Percentiles rank a stretch among this genome's conserved stretches.
These are phyloP conservation scores for Leptomonas pyrrhocoris DNA, from an alignment of 208 protist species.

Conservation along the genomic window DNA sequence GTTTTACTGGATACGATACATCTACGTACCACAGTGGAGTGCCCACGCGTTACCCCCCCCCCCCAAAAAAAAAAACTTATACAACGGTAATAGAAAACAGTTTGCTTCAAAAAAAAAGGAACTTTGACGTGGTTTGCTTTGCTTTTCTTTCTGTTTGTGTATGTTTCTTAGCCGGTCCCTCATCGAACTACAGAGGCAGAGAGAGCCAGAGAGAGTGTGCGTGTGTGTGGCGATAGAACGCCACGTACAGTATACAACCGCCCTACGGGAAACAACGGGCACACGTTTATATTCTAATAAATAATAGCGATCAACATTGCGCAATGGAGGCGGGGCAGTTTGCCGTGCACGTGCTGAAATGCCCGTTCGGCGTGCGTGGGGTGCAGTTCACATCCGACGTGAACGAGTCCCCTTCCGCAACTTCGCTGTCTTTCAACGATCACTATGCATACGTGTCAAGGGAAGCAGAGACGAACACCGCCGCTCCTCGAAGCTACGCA, in stretches of 20 bases:
- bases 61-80: no score
- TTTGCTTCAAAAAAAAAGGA: constrained; percentile 3
- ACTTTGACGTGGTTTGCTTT: no score
- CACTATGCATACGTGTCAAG: constrained; percentile 20
- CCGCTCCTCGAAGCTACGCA: constrained; percentile 7
- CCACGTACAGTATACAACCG: no score
- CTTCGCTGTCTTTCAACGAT: background rate
- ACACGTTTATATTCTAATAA: background rate
- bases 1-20: no score
- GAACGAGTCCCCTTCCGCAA: background rate
- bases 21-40: no score
- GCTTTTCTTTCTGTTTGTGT: no score
- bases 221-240: no score
- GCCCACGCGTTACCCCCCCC: background rate
- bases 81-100: no score
- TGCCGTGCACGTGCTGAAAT: constrained; percentile 53
- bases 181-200: no score
- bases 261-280: no score
- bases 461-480: background rate
- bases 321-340: constrained; percentile 3
- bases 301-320: constrained; percentile 11
- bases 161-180: no score
- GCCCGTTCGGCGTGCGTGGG: constrained; percentile 69
- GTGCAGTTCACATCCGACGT: constrained; percentile 41
- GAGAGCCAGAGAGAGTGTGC: no score